Evolutionary conservation across 2,329 filamentous ascomycete genomes (phyloP), one percentile per base, ranked within the genome.

Genomic region (Chrysosporium queenslandicum): DNA sequence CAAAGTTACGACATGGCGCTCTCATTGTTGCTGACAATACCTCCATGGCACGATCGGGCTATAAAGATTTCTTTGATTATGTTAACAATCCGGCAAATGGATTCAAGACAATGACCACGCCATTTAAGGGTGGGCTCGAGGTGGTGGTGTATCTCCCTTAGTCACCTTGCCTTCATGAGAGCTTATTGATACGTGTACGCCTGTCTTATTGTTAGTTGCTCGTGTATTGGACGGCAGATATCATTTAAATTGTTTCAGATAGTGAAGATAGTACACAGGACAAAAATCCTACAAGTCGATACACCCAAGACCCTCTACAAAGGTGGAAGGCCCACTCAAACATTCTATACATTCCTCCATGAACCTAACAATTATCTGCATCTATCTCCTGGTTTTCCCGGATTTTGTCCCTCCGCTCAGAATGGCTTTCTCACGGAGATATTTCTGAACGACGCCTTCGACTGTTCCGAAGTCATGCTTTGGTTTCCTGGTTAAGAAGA

Each of bases 401-500:
- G 12, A 7, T 12, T 4, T 20, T 9, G 16, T 20, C 20, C 41
- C 41, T 32, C 50, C 50, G 23, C 50, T 47, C 8, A 52, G 25
- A 34, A 52, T 52, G 11, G 50, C 50, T 63, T 76, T 76, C 62
- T 76, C 69, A 64, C 76, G 74, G 62, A 80, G 68, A 64, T 83
- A 89, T 58, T 79, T 77, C 61, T 77, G 73, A 53, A 94, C 87
- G 63, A 91, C 76, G 59, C 85, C 81, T 68, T 94, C 86, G 58
- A 95, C 86, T 62, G 81, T 87, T 56, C 89, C 86, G 72, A 88
- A 81, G 71, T 95, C 89, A 70, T 95, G 89, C 71, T 83, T 85
- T 54, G 86, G 81, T 75, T 90, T 76, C 66, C 75, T 74, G 23
- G 40, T 53, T 3, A 49, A 32, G 55, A 36, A 32, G 23, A 50